These are phyloP conservation scores for Carex cristatella DNA, from an alignment of 176 grass and related monocot species.

Conservation along the genomic window DNA sequence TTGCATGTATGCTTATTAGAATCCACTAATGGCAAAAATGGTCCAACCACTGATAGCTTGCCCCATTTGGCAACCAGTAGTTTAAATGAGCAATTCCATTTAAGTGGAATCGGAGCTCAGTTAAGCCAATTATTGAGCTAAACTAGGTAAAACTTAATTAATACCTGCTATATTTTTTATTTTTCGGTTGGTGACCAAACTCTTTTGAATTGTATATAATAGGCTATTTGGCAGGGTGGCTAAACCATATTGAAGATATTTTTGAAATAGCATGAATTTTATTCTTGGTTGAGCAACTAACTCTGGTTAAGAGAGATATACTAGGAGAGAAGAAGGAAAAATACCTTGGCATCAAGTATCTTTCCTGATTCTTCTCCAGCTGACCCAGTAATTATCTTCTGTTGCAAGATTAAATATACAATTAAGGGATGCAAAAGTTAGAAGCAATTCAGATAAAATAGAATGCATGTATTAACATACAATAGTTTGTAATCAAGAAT, in stretches of 20 bases:
- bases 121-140: not conserved
- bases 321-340: not conserved
- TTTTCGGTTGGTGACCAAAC: not conserved
- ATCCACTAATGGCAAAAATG: not conserved
- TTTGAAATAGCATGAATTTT: not conserved
- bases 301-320: not conserved
- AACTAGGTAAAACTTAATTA: not conserved
- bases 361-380: constrained; percentile 45
- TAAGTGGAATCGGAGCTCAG: not conserved
- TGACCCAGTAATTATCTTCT: constrained; percentile 43
- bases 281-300: not conserved
- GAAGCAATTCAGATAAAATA: not conserved
- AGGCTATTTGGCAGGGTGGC: not conserved
- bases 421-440: not conserved
- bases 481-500: not conserved
- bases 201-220: not conserved
- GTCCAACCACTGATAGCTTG: not conserved
- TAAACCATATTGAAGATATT: not conserved
- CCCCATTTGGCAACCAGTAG: not conserved
- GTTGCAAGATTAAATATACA: constrained; percentile 6
- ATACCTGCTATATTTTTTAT: not conserved
- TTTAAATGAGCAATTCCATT: not conserved
- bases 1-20: constrained; percentile 1
- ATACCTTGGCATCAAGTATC: constrained; percentile 59
- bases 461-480: not conserved